These are phyloP conservation scores for Hansenula sp. DNA, from an alignment of 1,139 yeast species.

Conservation along the genomic window DNA sequence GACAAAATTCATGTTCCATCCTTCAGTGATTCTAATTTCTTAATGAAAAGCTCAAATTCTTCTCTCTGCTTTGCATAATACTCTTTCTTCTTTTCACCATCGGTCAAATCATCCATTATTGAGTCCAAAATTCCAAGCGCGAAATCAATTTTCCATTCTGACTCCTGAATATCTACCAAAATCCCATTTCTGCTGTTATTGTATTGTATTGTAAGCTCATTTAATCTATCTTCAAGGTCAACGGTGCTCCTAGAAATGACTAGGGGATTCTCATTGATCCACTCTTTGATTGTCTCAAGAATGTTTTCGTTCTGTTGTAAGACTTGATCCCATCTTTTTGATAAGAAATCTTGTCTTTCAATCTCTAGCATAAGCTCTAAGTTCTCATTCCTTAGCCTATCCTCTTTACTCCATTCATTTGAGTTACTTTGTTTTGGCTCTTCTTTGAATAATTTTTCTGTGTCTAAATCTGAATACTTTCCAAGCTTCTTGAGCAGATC, in stretches of 20 bases:
- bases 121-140: not conserved
- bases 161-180: not conserved
- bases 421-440: not conserved
- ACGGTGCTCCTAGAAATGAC: no score
- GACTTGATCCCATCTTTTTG: conserved; percentile 33
- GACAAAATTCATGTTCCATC: no score
- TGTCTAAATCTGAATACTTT: conserved; percentile 8
- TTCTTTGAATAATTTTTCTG: not conserved
- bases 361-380: conserved; percentile 37
- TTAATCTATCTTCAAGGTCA: not conserved
- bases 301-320: conserved; percentile 39
- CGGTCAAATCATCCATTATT: not conserved
- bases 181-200: not conserved
- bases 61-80: no score
- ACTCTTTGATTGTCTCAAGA: conserved; percentile 36
- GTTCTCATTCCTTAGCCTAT: conserved; percentile 33
- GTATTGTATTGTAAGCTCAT: not conserved
- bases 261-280: conserved; percentile 25
- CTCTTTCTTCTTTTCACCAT: no score
- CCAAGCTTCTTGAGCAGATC: conserved; percentile 16
- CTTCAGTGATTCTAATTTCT: no score
- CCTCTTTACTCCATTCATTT: conserved; percentile 11
- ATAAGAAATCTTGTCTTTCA: conserved; percentile 39
- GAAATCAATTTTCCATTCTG: not conserved
- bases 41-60: no score